Percentiles rank a stretch among this genome's conserved stretches.
Conservation (phyloP, 2,329 filamentous ascomycete species). For the Fusarium oligoseptatum region DNA sequence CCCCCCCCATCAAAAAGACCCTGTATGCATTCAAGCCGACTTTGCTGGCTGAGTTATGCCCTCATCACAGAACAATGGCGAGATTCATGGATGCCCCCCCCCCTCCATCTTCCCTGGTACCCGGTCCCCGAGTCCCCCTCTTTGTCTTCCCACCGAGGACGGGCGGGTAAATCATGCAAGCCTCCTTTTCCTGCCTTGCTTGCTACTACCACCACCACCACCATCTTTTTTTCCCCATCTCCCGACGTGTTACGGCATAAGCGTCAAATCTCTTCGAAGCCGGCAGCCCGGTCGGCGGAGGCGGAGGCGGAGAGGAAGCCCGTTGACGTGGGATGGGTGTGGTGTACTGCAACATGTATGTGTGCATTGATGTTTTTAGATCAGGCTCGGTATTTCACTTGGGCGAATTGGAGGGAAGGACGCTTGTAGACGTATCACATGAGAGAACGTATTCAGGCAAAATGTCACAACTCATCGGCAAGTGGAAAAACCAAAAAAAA, state of each 20-base stretch:
- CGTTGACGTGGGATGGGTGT: background rate
- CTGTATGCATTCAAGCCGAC: background rate
- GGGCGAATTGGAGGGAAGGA: background rate
- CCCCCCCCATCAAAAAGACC: background rate
- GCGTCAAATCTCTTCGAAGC: background rate
- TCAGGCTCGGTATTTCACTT: background rate
- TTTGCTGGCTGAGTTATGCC: background rate
- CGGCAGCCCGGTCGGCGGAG: background rate
- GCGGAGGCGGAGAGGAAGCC: background rate
- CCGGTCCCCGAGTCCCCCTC: slow-evolving; percentile 14
- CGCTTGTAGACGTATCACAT: background rate
- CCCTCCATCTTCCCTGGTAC: slow-evolving; percentile 31
- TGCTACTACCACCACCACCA: background rate
- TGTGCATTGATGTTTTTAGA: background rate
- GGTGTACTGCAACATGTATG: background rate
- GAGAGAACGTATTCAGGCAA: background rate
- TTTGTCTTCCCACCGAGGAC: slow-evolving; percentile 14
- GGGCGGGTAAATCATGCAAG: slow-evolving; percentile 30
- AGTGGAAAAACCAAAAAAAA: background rate
- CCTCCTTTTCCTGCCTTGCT: slow-evolving; percentile 5
- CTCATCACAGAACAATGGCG: background rate
- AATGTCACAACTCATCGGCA: background rate
- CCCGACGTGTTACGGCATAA: slow-evolving; percentile 24
- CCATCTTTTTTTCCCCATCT: slow-evolving; percentile 12
- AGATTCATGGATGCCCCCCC: too few relatives aligned